Conservation (phyloP, 495 filamentous ascomycete genomes). For the Entonaema liquescens region DNA sequence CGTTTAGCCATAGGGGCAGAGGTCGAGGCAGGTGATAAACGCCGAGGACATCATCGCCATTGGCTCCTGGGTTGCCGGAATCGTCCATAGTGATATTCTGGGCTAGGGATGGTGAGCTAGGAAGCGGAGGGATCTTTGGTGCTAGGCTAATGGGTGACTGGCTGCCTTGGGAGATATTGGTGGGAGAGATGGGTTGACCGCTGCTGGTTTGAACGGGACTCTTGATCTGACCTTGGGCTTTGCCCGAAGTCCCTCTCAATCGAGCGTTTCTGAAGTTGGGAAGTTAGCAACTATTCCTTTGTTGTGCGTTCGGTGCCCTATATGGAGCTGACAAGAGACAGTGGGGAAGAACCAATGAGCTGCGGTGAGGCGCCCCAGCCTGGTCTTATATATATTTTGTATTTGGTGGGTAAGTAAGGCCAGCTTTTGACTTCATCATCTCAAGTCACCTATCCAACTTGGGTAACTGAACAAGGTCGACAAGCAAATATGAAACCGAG, state of each 20-base stretch:
- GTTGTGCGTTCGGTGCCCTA: constrained; percentile 10
- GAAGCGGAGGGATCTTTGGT: constrained; percentile 62
- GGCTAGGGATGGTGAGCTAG: constrained; percentile 66
- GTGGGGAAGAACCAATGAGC: constrained; percentile 22
- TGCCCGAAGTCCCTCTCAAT: constrained; percentile 56
- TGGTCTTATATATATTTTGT: constrained; percentile 9
- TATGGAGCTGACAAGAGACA: constrained; percentile 13
- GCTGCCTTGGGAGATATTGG: constrained; percentile 54
- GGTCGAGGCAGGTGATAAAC: constrained; percentile 59
- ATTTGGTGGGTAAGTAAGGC: constrained; percentile 8
- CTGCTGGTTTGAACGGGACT: constrained; percentile 51
- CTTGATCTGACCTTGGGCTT: constrained; percentile 50
- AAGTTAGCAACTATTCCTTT: constrained; percentile 28
- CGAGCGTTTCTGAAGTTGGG: constrained; percentile 54
- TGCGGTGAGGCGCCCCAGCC: constrained; percentile 1
- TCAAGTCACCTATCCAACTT: constrained; percentile 20
- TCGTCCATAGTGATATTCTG: constrained; percentile 62
- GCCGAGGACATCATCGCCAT: constrained; percentile 60
- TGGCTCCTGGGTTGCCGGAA: constrained; percentile 50
- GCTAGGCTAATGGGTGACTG: constrained; percentile 60
- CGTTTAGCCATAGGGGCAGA: constrained; percentile 73
- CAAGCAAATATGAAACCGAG: constrained; percentile 4
- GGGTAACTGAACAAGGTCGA: not conserved
- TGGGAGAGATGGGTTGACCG: constrained; percentile 53
- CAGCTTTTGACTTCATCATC: constrained; percentile 4